A percentile compares a stretch with the other conserved stretches of the same genome.
phyloP scores from a whole-genome alignment of 805 yeast genomes.

The Priceomyces fermenticarens region DNA sequence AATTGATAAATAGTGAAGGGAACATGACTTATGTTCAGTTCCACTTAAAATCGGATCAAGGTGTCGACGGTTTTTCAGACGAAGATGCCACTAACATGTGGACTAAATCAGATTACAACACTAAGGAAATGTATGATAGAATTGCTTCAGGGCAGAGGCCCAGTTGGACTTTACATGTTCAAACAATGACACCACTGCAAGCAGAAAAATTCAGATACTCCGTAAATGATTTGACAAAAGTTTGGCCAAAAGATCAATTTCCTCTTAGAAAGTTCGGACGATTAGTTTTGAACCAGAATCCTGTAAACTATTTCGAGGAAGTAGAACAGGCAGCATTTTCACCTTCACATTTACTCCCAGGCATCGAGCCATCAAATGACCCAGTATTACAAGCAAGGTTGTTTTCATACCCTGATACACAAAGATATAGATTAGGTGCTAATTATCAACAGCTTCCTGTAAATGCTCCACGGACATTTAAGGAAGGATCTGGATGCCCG shows the following conservation, averaged over 20 bases:
- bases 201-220: conserved; percentile 49
- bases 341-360: conserved; percentile 80
- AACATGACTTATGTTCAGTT: conserved; percentile 54
- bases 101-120: conserved; percentile 43
- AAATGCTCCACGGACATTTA: conserved; percentile 37
- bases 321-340: conserved; percentile 84
- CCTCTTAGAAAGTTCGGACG: conserved; percentile 56
- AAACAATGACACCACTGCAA: conserved; percentile 57
- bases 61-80: conserved; percentile 39
- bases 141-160: conserved; percentile 51
- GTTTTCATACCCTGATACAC: conserved; percentile 82
- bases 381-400: conserved; percentile 81
- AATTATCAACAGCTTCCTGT: conserved; percentile 69
- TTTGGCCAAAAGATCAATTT: conserved; percentile 56
- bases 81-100: conserved; percentile 48
- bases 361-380: conserved; percentile 78
- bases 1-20: conserved; percentile 51
- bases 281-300: conserved; percentile 53
- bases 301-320: conserved; percentile 48
- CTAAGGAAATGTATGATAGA: conserved; percentile 33
- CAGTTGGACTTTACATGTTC: conserved; percentile 52
- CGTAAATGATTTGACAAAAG: conserved; percentile 53
- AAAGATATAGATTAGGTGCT: conserved; percentile 74
- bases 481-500: conserved; percentile 20
- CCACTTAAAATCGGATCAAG: conserved; percentile 52